Evolutionary conservation across 768 basidiomycete species (phyloP), one percentile per base, ranked within the genome.

Genomic region (Suillus sp.): DNA sequence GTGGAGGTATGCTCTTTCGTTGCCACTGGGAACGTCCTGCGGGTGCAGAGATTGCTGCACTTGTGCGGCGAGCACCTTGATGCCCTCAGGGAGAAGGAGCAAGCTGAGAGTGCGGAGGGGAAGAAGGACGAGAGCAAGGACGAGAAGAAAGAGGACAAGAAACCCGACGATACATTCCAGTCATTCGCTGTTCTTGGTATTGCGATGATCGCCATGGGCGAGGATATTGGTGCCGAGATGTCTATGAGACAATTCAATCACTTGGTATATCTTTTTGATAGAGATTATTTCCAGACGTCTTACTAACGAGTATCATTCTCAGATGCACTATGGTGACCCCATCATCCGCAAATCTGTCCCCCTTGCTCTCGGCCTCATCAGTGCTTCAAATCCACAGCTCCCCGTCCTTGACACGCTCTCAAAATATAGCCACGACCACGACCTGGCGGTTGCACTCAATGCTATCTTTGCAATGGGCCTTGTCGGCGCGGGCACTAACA

Each of bases 261-360:
- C 74, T 81, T 99, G 60, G 96, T 96, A 67, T 69, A 88, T 79
- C 22, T 4, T 30, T 27, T 45, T 50, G 25, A 25, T 5, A 34
- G 9, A 38, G 13, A 40, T 9, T 45, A 50, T 13, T 11, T 50
- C 7, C 59, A 20, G 5, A 22, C 14, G 7, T 30, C 10, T 18
- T 55, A 60, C 70, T 76, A 18, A 78, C 61, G 25, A 54, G 62
- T 11, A 48, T 50, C 47, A 3, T 55, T 16, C 40, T n/a, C 66
- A 97, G 96, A 99, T 99, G 97, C 95, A 96, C 74, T 99, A 98
- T 67, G 97, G 96, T 60, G 95, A 96, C 69, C 93, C 95, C 6
- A 79, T 87, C 67, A 93, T 99, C 69, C 90, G 97, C 37, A 93
- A 93, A 82, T 82, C 91, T 2, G 89, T 99, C 30, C 97, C 97